These are phyloP conservation scores for Helianthus tuberosus DNA, from an alignment of 129 eudicot genomes.

Conservation along the genomic window DNA sequence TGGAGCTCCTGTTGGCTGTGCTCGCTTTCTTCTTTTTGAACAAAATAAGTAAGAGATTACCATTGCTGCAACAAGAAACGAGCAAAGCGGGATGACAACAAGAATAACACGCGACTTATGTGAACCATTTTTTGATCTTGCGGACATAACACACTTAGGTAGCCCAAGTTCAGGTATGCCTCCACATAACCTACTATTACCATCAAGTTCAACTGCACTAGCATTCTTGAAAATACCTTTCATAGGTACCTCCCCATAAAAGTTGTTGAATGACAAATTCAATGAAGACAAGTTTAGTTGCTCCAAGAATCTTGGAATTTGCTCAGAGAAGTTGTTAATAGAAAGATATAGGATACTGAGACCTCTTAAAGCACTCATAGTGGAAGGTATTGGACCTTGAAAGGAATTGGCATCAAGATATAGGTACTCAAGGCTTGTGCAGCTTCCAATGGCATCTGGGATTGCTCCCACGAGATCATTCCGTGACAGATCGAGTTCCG, in stretches of 20 bases:
- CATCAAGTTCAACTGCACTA: slow-evolving; percentile 15
- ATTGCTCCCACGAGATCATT: slow-evolving; percentile 33
- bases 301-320: slow-evolving; percentile 38
- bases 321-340: slow-evolving; percentile 33
- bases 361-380: slow-evolving; percentile 25
- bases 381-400: slow-evolving; percentile 24
- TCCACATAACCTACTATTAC: slow-evolving; percentile 39
- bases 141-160: slow-evolving; percentile 23
- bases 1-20: slow-evolving; percentile 1
- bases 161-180: slow-evolving; percentile 31
- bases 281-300: slow-evolving; percentile 24
- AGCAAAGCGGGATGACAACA: slow-evolving; percentile 21
- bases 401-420: slow-evolving; percentile 25
- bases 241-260: slow-evolving; percentile 38
- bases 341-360: slow-evolving; percentile 27
- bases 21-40: slow-evolving; percentile 10
- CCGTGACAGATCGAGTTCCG: slow-evolving; percentile 9
- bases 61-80: slow-evolving; percentile 14
- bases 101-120: slow-evolving; percentile 15
- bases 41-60: slow-evolving; percentile 11
- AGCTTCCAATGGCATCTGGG: slow-evolving; percentile 29
- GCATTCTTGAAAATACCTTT: slow-evolving; percentile 32
- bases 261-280: slow-evolving; percentile 32
- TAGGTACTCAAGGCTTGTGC: slow-evolving; percentile 29
- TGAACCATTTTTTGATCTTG: slow-evolving; percentile 30